Evolutionary conservation across 2,329 filamentous ascomycete genomes (phyloP), one percentile per base, ranked within the genome.

Genomic region (Colletotrichum lini): DNA sequence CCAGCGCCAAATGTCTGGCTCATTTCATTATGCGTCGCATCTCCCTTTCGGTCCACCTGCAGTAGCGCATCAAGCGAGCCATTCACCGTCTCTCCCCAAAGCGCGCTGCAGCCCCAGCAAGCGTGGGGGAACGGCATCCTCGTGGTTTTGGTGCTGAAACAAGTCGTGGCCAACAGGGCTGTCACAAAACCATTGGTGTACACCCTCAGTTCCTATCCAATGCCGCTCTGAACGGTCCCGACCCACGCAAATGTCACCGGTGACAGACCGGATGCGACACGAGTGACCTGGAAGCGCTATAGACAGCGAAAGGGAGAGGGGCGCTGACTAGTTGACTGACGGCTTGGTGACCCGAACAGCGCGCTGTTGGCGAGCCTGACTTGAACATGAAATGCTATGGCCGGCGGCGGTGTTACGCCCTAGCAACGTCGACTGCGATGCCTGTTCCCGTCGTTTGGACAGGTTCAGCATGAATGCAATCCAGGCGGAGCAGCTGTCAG

Each of bases 51-150:
- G 45, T 65, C 58, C 58, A 58, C 65, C 69, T 68, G 69, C 69
- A 71, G 69, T 69, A 71, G 65, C 53, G 58, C 47, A 62, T 47
- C 38, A 69, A 71, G 58, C 65, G 69, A 71, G 65, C 68, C 68
- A 71, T n/a, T 68, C 65, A 68, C 53, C 65, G 26, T 61, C 45
- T 21, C 38, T 38, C 40, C 12, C n/a, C 12, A 23, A 49, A 16
- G 44, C 30, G 58, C 26, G 59, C n/a, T 47, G 52, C 23, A 38
- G 52, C 54, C 58, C 45, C 38, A 53, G 35, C 38, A 49, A 59
- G 65, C 69, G 58, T 71, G 68, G 64, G 69, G 67, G 65, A 47
- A 23, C 40, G 62, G 9, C 30, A 35, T 26, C 40, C 53, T 53
- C 47, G 54, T 45, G 59, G 50, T 52, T 44, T 23, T 59, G 44